Evolutionary conservation across 208 protist genomes (phyloP).

Genomic region (Herpetomonas samuelpessoai): DNA sequence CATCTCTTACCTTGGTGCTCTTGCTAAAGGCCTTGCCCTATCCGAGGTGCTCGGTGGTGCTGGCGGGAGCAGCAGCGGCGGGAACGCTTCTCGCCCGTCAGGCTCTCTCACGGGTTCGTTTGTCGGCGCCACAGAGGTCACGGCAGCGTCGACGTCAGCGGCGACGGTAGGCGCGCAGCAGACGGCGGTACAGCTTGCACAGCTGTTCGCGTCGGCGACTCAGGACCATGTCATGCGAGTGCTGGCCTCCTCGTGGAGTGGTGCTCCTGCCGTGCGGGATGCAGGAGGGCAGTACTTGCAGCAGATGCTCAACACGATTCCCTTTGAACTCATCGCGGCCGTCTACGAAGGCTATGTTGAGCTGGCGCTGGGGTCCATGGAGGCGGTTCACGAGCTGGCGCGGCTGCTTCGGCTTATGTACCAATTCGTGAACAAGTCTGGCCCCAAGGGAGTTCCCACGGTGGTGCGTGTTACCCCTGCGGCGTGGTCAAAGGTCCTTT

Average conservation of each 20-base stretch:
- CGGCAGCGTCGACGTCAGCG: constrained; percentile 3
- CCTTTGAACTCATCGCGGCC: constrained; percentile 37
- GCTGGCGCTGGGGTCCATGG: constrained; percentile 53
- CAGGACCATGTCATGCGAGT: constrained; percentile 26
- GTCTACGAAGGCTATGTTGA: constrained; percentile 43
- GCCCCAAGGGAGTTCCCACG: constrained; percentile 17
- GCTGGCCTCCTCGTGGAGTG: constrained; percentile 23
- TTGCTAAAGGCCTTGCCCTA: constrained; percentile 4
- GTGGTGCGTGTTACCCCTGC: constrained; percentile 36
- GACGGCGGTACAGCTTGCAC: constrained; percentile 11
- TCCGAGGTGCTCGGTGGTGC: not conserved
- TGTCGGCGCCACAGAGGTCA: constrained; percentile 1
- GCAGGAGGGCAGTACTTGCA: constrained; percentile 52
- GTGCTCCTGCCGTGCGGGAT: constrained; percentile 45
- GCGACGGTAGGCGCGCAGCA: not conserved
- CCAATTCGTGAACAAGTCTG: constrained; percentile 60
- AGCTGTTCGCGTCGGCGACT: constrained; percentile 42
- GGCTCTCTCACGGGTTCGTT: not conserved
- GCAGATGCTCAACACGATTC: constrained; percentile 62
- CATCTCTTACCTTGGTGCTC: constrained; percentile 9
- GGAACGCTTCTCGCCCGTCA: no score
- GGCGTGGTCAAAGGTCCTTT: constrained; percentile 37
- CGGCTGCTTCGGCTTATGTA: constrained; percentile 65
- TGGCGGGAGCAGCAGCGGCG: not conserved
- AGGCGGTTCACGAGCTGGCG: constrained; percentile 47